Evolutionary conservation across 176 grass and related monocot species (phyloP).

Genomic region (Phoenix dactylifera): DNA sequence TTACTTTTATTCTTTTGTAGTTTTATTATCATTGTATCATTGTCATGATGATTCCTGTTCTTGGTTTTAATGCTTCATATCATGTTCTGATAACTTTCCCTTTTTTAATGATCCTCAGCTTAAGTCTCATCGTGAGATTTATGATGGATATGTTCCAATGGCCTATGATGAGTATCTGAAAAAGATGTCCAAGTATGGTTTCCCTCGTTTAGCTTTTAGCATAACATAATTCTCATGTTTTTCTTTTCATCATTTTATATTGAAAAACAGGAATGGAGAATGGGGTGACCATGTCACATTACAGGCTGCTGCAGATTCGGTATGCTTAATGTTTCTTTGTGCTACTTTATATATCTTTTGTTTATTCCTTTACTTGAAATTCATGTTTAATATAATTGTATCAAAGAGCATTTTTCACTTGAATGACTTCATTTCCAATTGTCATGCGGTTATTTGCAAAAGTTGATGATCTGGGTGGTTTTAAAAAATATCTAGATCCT

Average conservation of each 20-base stretch:
- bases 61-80: too few relatives aligned
- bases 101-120: slow-evolving; percentile 42
- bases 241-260: slow-evolving; percentile 3
- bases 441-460: too few relatives aligned
- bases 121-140: slow-evolving; percentile 51
- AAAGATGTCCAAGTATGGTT: slow-evolving; percentile 67
- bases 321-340: slow-evolving; percentile 30
- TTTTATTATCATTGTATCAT: background rate
- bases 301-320: slow-evolving; percentile 89
- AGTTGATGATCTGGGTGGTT: too few relatives aligned
- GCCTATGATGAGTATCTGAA: slow-evolving; percentile 80
- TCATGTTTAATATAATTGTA: too few relatives aligned
- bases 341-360: background rate
- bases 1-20: background rate
- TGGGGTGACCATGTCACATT: slow-evolving; percentile 98
- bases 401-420: too few relatives aligned
- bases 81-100: background rate
- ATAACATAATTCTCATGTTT: background rate
- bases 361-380: background rate
- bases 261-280: slow-evolving; percentile 58
- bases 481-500: too few relatives aligned
- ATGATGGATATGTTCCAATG: slow-evolving; percentile 85
- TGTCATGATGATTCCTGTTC: too few relatives aligned
- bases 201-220: background rate
- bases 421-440: too few relatives aligned